A percentile compares a stretch with the other conserved stretches of the same genome.
phyloP scores from a whole-genome alignment of 176 grass and related monocot species.

The Carex parvula region DNA sequence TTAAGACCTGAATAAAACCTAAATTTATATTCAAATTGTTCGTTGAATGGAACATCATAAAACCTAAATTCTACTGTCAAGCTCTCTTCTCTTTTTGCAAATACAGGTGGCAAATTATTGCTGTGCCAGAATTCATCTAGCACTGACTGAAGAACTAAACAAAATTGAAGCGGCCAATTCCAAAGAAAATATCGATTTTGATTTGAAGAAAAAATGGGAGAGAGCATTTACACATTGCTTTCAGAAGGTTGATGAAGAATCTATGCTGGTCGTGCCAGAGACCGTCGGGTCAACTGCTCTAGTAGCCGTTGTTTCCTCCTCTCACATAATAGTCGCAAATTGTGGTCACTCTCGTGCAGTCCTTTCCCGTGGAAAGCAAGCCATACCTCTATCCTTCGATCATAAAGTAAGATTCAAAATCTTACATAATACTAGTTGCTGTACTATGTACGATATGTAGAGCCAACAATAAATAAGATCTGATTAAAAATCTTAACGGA shows the following conservation, averaged over 20 bases:
- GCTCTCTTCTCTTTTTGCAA: background rate
- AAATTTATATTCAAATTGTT: background rate
- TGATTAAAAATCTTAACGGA: background rate
- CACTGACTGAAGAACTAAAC: slow-evolving; percentile 29
- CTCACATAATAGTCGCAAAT: slow-evolving; percentile 54
- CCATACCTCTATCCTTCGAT: slow-evolving; percentile 43
- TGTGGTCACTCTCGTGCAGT: slow-evolving; percentile 62
- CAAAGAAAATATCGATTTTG: slow-evolving; percentile 21
- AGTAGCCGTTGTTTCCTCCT: slow-evolving; percentile 48
- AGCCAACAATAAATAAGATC: background rate
- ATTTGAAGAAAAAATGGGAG: slow-evolving; percentile 45
- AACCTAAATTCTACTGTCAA: no score
- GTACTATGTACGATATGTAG: background rate
- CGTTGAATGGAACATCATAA: background rate
- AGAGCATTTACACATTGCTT: slow-evolving; percentile 48
- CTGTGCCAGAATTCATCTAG: slow-evolving; percentile 45
- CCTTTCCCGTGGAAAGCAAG: slow-evolving; percentile 49
- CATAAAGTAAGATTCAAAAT: slow-evolving; percentile 42
- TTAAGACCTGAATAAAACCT: background rate
- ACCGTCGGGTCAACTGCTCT: slow-evolving; percentile 54
- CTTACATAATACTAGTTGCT: background rate
- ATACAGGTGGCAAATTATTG: slow-evolving; percentile 55
- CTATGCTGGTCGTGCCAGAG: slow-evolving; percentile 25
- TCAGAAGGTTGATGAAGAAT: slow-evolving; percentile 43
- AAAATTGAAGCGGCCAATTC: background rate